Conservation (phyloP, 192 early-diverging fungal genomes). For the Backusella sp. region DNA sequence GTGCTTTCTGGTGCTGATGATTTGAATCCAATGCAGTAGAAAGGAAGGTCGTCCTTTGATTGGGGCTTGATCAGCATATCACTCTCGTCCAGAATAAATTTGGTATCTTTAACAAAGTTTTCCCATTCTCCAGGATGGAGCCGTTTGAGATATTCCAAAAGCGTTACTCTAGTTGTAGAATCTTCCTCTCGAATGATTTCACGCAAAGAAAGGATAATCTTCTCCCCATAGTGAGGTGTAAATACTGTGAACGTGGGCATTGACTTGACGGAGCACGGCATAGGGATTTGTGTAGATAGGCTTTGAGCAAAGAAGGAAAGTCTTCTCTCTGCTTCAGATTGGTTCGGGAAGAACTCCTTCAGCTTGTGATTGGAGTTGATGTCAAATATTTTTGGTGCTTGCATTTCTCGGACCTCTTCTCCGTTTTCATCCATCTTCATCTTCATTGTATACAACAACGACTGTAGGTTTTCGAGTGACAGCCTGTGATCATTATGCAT, state of each 20-base stretch:
- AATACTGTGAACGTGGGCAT: constrained; percentile 73
- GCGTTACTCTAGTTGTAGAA: constrained; percentile 61
- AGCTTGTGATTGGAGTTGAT: constrained; percentile 41
- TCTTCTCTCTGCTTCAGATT: constrained; percentile 65
- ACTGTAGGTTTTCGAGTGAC: constrained; percentile 60
- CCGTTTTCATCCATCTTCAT: constrained; percentile 47
- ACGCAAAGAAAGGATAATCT: constrained; percentile 66
- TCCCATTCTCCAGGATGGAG: constrained; percentile 69
- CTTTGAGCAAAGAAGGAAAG: constrained; percentile 75
- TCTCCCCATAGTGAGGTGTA: constrained; percentile 71
- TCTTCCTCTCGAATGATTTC: constrained; percentile 76
- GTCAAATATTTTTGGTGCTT: constrained; percentile 19
- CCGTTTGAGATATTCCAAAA: constrained; percentile 67
- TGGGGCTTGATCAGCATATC: neutral
- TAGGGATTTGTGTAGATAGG: constrained; percentile 61
- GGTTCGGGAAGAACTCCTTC: constrained; percentile 42
- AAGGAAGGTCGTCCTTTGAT: constrained; percentile 59
- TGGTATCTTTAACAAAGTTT: constrained; percentile 77
- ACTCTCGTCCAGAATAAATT: constrained; percentile 59
- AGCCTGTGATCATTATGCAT: constrained; percentile 69
- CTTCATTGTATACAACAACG: constrained; percentile 57
- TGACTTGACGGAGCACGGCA: constrained; percentile 60
- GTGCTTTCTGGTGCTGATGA: constrained; percentile 65
- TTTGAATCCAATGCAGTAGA: constrained; percentile 68
- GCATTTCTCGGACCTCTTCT: constrained; percentile 8